phyloP scores from a whole-genome alignment of 2,329 filamentous ascomycete species.

The Thelonectria olida region DNA sequence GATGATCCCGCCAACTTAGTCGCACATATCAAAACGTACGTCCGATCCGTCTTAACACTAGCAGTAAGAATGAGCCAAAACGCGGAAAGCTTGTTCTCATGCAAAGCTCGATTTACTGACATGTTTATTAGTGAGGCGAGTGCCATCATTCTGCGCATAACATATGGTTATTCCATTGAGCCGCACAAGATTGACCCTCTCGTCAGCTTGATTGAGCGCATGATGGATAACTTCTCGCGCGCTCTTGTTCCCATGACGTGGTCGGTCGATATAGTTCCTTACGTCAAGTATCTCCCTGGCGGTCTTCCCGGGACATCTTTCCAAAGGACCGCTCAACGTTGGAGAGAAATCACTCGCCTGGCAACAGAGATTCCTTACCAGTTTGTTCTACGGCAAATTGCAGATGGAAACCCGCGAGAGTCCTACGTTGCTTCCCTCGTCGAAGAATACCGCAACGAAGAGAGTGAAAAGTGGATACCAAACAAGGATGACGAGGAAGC shows the following conservation, averaged over 20 bases:
- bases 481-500: slow-evolving; percentile 33
- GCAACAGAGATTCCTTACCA: slow-evolving; percentile 40
- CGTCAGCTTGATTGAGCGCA: slow-evolving; percentile 40
- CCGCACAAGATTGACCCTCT: slow-evolving; percentile 41
- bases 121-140: slow-evolving; percentile 36
- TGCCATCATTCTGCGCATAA: slow-evolving; percentile 40
- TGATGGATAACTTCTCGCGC: slow-evolving; percentile 41
- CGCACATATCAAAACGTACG: slow-evolving; percentile 42
- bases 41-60: background rate
- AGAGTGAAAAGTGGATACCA: slow-evolving; percentile 1
- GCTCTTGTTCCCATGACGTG: slow-evolving; percentile 44
- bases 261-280: slow-evolving; percentile 46
- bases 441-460: slow-evolving; percentile 19
- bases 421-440: slow-evolving; percentile 43
- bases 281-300: slow-evolving; percentile 41
- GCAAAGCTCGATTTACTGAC: background rate
- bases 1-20: slow-evolving; percentile 32
- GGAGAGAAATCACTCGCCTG: slow-evolving; percentile 30
- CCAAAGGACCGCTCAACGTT: slow-evolving; percentile 40
- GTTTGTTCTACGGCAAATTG: slow-evolving; percentile 43
- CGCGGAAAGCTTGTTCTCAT: background rate
- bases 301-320: slow-evolving; percentile 43
- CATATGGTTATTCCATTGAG: slow-evolving; percentile 46
- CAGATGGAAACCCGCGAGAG: slow-evolving; percentile 11
- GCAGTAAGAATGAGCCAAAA: background rate